These are phyloP conservation scores for Gossypium herbaceum DNA, from an alignment of 345 rosid genomes.

Conservation along the genomic window DNA sequence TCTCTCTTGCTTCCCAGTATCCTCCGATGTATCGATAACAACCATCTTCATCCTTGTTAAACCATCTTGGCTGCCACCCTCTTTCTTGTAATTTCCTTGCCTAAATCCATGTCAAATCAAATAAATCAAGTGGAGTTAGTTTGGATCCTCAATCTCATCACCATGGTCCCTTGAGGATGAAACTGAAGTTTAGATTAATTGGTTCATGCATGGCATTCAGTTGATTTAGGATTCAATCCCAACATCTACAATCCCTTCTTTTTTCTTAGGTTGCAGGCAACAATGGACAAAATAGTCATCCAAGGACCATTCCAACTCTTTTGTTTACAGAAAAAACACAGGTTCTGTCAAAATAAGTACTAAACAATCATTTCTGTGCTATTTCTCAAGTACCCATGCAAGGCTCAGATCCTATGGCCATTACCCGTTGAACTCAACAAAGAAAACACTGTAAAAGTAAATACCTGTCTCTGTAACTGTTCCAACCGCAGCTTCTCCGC, in stretches of 20 bases:
- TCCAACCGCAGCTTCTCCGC: constrained; percentile 94
- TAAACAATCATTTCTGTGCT: neutral
- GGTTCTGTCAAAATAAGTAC: neutral
- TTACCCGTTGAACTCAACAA: neutral
- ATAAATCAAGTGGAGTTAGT: neutral
- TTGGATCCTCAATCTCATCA: neutral
- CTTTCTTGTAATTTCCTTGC: constrained; percentile 97
- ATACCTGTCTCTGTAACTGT: constrained; percentile 96
- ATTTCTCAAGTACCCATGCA: neutral
- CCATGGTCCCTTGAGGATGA: neutral
- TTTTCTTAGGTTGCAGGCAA: neutral
- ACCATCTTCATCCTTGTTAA: constrained; percentile 74
- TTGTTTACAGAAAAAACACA: neutral
- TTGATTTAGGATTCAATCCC: neutral
- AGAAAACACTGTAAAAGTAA: neutral
- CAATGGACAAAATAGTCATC: neutral
- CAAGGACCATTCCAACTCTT: neutral
- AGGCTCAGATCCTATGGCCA: neutral
- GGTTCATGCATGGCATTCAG: neutral
- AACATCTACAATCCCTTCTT: neutral
- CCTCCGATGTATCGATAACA: constrained; percentile 79
- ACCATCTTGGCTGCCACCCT: constrained; percentile 99
- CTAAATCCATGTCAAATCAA: constrained; percentile 32
- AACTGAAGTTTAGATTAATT: neutral
- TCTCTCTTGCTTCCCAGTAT: constrained; percentile 91